Evolutionary conservation across 2,329 filamentous ascomycete species (phyloP), one percentile per base, ranked within the genome.

Genomic region (Gaeumannomyces tritici): DNA sequence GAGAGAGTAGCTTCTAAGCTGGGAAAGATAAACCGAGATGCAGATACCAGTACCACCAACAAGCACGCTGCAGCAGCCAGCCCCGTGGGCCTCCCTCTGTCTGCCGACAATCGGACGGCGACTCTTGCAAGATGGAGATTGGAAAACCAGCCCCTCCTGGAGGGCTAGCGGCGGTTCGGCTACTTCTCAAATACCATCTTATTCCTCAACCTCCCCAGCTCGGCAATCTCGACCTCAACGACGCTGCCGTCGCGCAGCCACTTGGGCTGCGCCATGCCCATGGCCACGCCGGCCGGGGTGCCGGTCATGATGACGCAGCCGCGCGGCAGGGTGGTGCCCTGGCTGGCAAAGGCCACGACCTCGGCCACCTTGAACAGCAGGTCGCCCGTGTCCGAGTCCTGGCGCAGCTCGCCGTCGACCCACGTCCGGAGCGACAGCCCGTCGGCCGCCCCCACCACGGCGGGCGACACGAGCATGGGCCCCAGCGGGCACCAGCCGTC

Each of bases 401-500:
- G 62, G n/a, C 62, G 31, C 54, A 60, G 29, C 33, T 62, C 60
- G 51, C 62, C 62, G 28, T 63, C 61, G 31, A 63, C 62, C 51
- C 35, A 56, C 4, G 62, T 63, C 62, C 55, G 24, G 28, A 63
- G 51, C 21, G 70, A 66, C 33, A 82, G 69, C 63, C 71, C 70
- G 4, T 72, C 71, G 2, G 76, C 74, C 65, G 82, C 76, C 3
- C 74, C 71, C 57, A 82, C 70, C 1, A 74, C 64, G 4, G 71
- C 68, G 27, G 73, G 73, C 0, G 76, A 81, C 13, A 82, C 82
- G 5, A 85, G 68, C 1, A 76, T 76, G 2, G 81, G 82, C 1
- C 80, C 82, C 28, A 84, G 71, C 0, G 83, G 83, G 63, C 81
- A 84, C 2, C 79, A 76, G 31, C 79, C 79, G 65, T 85, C 83